Percentiles rank a stretch among this genome's conserved stretches.
phyloP scores from a whole-genome alignment of 2,329 filamentous ascomycete genomes.

The Blastomyces gilchristii region DNA sequence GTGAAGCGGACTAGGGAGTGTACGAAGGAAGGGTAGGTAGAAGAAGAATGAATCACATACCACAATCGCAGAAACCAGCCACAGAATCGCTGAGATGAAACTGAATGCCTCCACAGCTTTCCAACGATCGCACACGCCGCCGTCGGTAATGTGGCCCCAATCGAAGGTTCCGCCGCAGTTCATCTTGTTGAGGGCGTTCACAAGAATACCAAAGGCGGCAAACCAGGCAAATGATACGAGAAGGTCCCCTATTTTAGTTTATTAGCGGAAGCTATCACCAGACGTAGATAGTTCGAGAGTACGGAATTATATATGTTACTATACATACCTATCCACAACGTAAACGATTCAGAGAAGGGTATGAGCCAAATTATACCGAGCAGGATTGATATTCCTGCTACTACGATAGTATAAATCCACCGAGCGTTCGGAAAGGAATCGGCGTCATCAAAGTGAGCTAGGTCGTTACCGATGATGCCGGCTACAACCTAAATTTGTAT shows the following conservation, averaged over 20 bases:
- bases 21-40: background rate
- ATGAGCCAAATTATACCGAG: constrained; percentile 62
- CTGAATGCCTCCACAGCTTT: constrained; percentile 62
- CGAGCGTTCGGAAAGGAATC: constrained; percentile 50
- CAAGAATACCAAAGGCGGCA: constrained; percentile 55
- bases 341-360: constrained; percentile 57
- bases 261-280: constrained; percentile 7
- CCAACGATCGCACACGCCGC: constrained; percentile 54
- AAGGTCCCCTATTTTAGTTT: constrained; percentile 45
- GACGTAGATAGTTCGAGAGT: background rate
- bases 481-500: constrained; percentile 42
- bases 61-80: constrained; percentile 56
- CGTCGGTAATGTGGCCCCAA: constrained; percentile 46
- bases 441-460: constrained; percentile 41
- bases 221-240: constrained; percentile 62
- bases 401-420: constrained; percentile 64
- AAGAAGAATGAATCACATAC: constrained; percentile 17
- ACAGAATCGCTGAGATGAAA: constrained; percentile 61
- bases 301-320: background rate
- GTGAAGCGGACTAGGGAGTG: background rate
- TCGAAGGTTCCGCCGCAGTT: constrained; percentile 49
- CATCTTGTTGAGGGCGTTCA: constrained; percentile 44
- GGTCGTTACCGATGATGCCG: constrained; percentile 57
- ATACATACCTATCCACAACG: constrained; percentile 51
- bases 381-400: constrained; percentile 59